These are phyloP conservation scores for Acacia concinna DNA, from an alignment of 331 rosid species.

Conservation along the genomic window DNA sequence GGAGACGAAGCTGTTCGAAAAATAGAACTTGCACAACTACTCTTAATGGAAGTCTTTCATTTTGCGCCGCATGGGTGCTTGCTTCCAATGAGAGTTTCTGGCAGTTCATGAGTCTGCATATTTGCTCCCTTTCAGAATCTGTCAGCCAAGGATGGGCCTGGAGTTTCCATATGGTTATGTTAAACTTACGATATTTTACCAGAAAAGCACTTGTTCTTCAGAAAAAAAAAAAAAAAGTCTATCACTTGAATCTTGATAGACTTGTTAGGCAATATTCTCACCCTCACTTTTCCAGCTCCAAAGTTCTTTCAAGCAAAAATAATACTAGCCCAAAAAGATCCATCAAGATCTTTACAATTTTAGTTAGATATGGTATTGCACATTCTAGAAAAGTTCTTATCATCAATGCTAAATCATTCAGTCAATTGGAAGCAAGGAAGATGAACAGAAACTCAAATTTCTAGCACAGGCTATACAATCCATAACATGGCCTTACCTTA, in stretches of 20 bases:
- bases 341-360: background rate
- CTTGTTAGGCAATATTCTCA: background rate
- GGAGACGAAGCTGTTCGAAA: constrained; percentile 87
- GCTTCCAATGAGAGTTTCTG: constrained; percentile 97
- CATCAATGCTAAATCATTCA: background rate
- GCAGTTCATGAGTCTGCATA: constrained; percentile 87
- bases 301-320: background rate
- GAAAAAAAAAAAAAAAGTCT: background rate
- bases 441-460: background rate
- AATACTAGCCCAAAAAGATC: background rate
- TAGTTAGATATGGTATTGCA: background rate
- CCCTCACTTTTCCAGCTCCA: background rate
- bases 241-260: too few relatives aligned
- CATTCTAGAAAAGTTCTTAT: background rate
- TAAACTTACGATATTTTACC: constrained; percentile 1
- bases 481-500: constrained; percentile 55
- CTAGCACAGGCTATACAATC: background rate
- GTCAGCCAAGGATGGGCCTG: constrained; percentile 94
- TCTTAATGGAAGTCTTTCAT: constrained; percentile 84
- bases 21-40: constrained; percentile 81
- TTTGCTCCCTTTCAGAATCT: constrained; percentile 89
- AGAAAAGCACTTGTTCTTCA: background rate
- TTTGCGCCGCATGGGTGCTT: constrained; percentile 92
- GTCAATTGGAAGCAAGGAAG: background rate
- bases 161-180: constrained; percentile 19